Base-by-base conservation (phyloP, 257 asterid genomes). In the Datura wrightii region DNA sequence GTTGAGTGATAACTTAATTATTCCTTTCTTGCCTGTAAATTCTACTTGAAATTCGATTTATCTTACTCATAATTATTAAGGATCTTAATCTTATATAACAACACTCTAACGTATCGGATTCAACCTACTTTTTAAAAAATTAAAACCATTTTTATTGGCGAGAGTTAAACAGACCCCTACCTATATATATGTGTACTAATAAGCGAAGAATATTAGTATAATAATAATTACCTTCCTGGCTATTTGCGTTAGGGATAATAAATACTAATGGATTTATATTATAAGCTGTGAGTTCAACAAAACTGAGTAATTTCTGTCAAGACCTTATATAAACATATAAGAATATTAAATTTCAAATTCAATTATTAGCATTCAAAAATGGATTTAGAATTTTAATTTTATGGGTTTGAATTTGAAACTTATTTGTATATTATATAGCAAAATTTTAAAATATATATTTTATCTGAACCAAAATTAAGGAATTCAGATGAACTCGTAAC, bases 1-100 rank as follows among this genome's bases (percentile, higher is more conserved):
- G 78, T 69, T 69, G 9, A 24, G 81, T 50, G 81, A 52, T 76
- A 13, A 48, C 39, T 69, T 69, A 76, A 24, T 50, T 48, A 69
- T 50, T 50, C 62, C 19, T 50, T 24, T 50, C 37, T 76, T 50
- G 62, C 62, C n/a, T 24, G 11, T 50, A 76, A 48, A 50, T 76
- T 13, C 44, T 13, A 72, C 14, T 74, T 70, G 54, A 70, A 18
- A 34, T 74, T 74, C 42, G 0, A 74, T 11, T 48, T 24, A 24
- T 24, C 24, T 74, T 3, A 11, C 42, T 48, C 59, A 9, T 59
- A 59, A 53, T 53, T 53, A 53, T 53, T 53, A 59, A n/a, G 0
- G 7, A 1, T 62, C 56, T 48, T n/a, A 24, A 24, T 24, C 31
- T 24, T 24, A 24, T 6, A 10, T 14, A 36, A 0, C 11, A 36